Base-by-base conservation (phyloP, 257 asterid genomes). In the Solanum tarijense region DNA sequence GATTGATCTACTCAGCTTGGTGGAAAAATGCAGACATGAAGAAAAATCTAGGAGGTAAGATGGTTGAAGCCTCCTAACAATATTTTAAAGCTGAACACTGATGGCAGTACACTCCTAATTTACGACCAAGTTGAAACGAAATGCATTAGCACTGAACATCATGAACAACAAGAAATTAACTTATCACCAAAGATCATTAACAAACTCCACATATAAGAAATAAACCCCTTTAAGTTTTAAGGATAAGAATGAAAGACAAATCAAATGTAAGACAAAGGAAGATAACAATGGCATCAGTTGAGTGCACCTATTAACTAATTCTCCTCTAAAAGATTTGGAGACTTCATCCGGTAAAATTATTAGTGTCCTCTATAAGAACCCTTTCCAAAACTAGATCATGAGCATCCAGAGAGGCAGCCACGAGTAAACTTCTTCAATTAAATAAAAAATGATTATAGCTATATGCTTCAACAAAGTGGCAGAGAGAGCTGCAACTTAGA, bases 251-350 rank as follows among this genome's bases (percentile, higher is more conserved):
- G 52, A 46, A 62, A 27, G 55, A 43, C 25, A 48, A 21, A 8
- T 62, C 41, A 58, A 52, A 58, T 34, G 29, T 32, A 89, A 11
- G 13, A 35, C 10, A 29, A 31, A 9, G 20, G 43, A 81, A 12
- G 86, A 52, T 35, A 73, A 25, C 74, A 72, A 66, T 68, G 66
- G 75, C 29, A 62, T 34, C 55, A 75, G 60, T 79, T 62, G 82
- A 69, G 69, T 88, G 68, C 84, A 93, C 98, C 95, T 95, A 91
- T 87, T 90, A 48, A 88, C 87, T 88, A 89, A 58, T 74, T 92
- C 95, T 91, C 93, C 89, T 89, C 92, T 88, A 68, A 89, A 89
- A 83, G 94, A 91, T 89, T 91, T 89, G 23, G 90, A 86, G 86
- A 90, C 89, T 88, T 90, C 94, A 85, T 93, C 94, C 41, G 84